These are phyloP conservation scores for Platanthera guangdongensis DNA, from an alignment of 106 monocot genomes.

Conservation along the genomic window DNA sequence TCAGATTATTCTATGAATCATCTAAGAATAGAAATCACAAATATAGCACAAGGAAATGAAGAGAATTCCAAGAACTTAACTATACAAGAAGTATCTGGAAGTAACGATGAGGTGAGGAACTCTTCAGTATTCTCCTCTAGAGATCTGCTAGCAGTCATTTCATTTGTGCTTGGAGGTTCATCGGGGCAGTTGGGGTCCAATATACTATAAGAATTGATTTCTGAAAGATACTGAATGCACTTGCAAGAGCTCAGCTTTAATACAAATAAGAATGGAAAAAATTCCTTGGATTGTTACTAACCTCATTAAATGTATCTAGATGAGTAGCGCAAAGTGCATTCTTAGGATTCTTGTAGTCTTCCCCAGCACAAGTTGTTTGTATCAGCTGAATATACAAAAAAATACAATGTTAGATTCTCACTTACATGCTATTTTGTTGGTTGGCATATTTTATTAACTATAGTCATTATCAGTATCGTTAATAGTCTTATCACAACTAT, in stretches of 20 bases:
- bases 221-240: conserved; percentile 5
- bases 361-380: conserved; percentile 2
- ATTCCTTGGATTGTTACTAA: background rate
- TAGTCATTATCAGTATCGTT: no score
- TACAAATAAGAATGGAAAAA: background rate
- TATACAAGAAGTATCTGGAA: conserved; percentile 4
- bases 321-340: background rate
- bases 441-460: no score
- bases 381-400: conserved; percentile 3
- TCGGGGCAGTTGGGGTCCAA: conserved; percentile 9
- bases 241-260: background rate
- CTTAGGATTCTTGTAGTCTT: conserved; percentile 1
- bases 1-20: background rate
- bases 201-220: conserved; percentile 4
- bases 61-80: background rate
- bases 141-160: background rate
- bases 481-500: no score
- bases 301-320: conserved; percentile 3
- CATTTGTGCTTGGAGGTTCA: background rate
- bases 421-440: background rate
- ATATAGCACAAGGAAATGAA: background rate
- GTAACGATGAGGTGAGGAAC: background rate
- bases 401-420: background rate
- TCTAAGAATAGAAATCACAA: background rate
- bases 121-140: conserved; percentile 2